Conservation (phyloP, 495 filamentous ascomycete species). For the Neurospora tetrasperma region DNA sequence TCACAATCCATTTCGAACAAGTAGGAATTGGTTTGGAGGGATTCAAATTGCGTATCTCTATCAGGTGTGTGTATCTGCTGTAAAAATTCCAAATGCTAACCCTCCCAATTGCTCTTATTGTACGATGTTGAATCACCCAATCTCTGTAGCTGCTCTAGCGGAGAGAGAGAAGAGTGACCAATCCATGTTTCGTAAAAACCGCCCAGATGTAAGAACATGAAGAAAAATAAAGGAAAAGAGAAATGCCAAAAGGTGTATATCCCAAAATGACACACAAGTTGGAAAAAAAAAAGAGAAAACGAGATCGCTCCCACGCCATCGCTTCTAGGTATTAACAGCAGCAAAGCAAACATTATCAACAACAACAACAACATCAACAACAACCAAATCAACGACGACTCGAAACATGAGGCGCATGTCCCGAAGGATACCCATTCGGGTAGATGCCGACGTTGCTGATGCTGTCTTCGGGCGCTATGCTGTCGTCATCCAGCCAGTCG, state of each 20-base stretch:
- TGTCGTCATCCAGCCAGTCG: not conserved
- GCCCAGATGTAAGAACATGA: not conserved
- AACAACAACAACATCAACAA: not conserved
- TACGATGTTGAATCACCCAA: not conserved
- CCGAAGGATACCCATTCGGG: not conserved
- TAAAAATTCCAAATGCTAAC: not conserved
- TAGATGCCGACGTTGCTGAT: not conserved
- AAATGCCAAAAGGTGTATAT: not conserved
- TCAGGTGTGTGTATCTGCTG: not conserved
- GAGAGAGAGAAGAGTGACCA: not conserved
- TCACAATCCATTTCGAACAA: not conserved
- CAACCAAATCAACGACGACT: not conserved
- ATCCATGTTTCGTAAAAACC: not conserved
- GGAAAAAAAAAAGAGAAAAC: not conserved
- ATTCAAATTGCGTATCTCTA: not conserved
- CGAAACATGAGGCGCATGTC: not conserved
- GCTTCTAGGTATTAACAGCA: not conserved
- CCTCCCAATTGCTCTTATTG: not conserved
- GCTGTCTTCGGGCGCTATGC: not conserved
- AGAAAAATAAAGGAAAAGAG: not conserved
- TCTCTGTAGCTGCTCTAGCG: slow-evolving; percentile 1
- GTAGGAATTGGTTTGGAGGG: not conserved
- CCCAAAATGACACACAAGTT: not conserved
- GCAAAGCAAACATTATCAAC: not conserved
- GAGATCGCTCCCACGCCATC: not conserved